Percentiles rank a stretch among this genome's conserved stretches.
phyloP scores from a whole-genome alignment of 331 rosid genomes.

The Quercus phellos region DNA sequence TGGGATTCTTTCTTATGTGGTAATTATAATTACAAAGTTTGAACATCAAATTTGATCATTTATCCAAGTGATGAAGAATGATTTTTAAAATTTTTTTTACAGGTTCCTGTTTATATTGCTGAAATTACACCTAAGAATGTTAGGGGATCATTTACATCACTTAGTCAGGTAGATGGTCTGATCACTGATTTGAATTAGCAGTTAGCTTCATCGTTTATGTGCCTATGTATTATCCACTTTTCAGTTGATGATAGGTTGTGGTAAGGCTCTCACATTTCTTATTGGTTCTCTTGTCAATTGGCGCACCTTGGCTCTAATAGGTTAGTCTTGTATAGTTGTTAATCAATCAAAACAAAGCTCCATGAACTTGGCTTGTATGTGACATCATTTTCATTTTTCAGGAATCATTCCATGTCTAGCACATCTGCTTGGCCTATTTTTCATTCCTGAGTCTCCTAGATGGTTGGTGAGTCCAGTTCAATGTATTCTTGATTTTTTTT shows the following conservation, averaged over 20 bases:
- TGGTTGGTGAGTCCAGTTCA: conserved; percentile 54
- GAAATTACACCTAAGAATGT: conserved; percentile 83
- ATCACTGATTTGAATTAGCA: conserved; percentile 1
- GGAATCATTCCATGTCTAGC: conserved; percentile 46
- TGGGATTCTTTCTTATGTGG: conserved; percentile 78
- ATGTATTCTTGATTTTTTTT: background rate
- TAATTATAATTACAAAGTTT: conserved; percentile 18
- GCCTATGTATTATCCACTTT: conserved; percentile 13
- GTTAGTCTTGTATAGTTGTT: conserved; percentile 28
- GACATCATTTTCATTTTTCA: conserved; percentile 10
- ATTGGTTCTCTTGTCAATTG: conserved; percentile 67
- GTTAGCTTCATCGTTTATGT: background rate
- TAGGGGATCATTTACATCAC: conserved; percentile 67
- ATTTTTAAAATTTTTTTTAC: background rate
- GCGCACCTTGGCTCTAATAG: conserved; percentile 61
- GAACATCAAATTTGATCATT: background rate
- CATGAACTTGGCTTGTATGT: conserved; percentile 5
- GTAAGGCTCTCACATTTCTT: conserved; percentile 52
- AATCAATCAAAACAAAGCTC: background rate
- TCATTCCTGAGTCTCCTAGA: conserved; percentile 79
- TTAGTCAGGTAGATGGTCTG: conserved; percentile 51
- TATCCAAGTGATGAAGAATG: background rate
- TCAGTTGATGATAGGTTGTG: conserved; percentile 74
- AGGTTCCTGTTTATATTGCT: conserved; percentile 86
- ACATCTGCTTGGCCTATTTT: conserved; percentile 57